These are phyloP conservation scores for Phalaenopsis aphrodite DNA, from an alignment of 106 monocot genomes.

Conservation along the genomic window DNA sequence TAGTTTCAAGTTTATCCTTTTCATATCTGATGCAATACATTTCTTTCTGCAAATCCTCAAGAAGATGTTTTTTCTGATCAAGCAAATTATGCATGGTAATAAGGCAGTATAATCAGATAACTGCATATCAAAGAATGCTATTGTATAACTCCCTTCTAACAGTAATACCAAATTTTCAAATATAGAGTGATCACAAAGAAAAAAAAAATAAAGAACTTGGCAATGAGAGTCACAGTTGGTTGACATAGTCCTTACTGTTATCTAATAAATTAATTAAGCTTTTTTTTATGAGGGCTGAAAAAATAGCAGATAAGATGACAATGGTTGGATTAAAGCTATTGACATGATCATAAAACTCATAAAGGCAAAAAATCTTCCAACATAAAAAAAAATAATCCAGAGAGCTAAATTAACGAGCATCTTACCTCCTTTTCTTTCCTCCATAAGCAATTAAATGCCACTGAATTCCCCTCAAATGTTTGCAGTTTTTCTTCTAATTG, in stretches of 20 bases:
- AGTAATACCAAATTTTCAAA: background rate
- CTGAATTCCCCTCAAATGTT: slow-evolving; percentile 23
- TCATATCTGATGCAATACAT: slow-evolving; percentile 38
- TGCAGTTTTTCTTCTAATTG: slow-evolving; percentile 34
- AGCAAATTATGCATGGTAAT: slow-evolving; percentile 10
- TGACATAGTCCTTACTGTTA: background rate
- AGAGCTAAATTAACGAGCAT: background rate
- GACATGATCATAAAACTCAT: background rate
- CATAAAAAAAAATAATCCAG: background rate
- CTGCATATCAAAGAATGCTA: background rate
- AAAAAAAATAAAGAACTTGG: background rate
- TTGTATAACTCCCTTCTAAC: too few species aligned
- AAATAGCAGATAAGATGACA: background rate
- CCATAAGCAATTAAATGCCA: slow-evolving; percentile 28
- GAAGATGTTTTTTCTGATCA: slow-evolving; percentile 23
- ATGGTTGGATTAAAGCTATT: background rate
- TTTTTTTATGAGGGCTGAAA: background rate
- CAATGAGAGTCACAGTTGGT: background rate
- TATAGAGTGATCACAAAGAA: background rate
- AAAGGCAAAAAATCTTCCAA: background rate
- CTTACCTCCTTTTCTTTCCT: slow-evolving; percentile 53
- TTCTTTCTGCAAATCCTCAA: slow-evolving; percentile 35
- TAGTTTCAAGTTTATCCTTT: slow-evolving; percentile 28
- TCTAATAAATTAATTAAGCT: background rate
- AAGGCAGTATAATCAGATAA: background rate